Evolutionary conservation across 2,329 filamentous ascomycete species (phyloP).

Genomic region (Fusarium sterilihyphosum): DNA sequence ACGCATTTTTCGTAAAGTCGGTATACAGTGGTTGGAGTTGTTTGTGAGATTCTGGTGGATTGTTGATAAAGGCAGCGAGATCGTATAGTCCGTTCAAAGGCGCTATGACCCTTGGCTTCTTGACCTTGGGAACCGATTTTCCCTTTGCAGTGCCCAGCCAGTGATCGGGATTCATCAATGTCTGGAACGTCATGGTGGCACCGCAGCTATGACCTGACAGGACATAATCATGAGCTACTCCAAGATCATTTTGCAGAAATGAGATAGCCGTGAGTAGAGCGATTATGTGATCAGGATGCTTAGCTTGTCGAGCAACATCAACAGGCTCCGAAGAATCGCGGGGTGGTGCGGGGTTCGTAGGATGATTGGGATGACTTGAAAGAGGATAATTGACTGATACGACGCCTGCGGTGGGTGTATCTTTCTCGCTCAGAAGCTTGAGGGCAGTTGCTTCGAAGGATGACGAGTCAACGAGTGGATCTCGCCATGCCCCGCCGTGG

Average conservation of each 20-base stretch:
- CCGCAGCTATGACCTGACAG: not conserved
- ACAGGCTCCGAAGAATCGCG: not conserved
- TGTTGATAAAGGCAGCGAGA: not conserved
- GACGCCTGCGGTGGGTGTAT: not conserved
- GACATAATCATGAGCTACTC: not conserved
- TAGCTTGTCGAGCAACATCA: not conserved
- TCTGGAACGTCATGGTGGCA: not conserved
- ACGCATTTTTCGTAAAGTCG: not conserved
- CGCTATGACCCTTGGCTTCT: not conserved
- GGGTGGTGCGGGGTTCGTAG: not conserved
- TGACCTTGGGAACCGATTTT: rapidly evolving
- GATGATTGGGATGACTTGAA: not conserved
- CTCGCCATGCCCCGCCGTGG: constrained; percentile 12
- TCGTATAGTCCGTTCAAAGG: not conserved
- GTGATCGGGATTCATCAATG: not conserved
- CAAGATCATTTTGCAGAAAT: not conserved
- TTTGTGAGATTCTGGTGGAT: not conserved
- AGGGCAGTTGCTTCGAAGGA: not conserved
- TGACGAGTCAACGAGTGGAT: not conserved
- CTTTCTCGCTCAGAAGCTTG: not conserved
- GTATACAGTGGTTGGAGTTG: not conserved
- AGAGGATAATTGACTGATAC: not conserved
- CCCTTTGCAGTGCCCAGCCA: not conserved
- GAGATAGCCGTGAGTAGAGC: not conserved
- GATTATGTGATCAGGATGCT: not conserved